Conservation (phyloP, 345 rosid genomes). For the Salix caprea region DNA sequence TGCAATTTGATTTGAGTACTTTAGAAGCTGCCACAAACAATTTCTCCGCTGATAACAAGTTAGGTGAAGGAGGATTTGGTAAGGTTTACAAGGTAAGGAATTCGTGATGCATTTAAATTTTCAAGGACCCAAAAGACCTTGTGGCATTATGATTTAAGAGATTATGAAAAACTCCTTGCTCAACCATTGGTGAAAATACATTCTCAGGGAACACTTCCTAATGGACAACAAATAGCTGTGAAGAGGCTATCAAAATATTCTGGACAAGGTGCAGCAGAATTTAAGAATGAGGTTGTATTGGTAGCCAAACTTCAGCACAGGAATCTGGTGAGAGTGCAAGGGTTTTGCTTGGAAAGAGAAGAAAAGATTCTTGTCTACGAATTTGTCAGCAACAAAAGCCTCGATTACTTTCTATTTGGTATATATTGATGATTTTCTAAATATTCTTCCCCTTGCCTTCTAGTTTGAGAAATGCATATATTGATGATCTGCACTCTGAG, state of each 20-base stretch:
- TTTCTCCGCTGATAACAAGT: constrained; percentile 48
- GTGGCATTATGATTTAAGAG: not conserved
- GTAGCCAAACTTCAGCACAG: constrained; percentile 48
- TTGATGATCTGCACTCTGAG: too few relatives aligned
- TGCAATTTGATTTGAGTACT: constrained; percentile 36
- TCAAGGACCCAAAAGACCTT: not conserved
- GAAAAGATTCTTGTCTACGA: constrained; percentile 48
- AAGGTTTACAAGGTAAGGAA: constrained; percentile 52
- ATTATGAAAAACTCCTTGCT: too few relatives aligned
- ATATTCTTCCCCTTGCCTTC: not conserved
- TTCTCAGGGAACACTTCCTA: constrained; percentile 35
- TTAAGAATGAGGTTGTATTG: constrained; percentile 43
- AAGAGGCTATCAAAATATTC: constrained; percentile 43
- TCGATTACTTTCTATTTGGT: too few relatives aligned
- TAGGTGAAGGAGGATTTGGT: constrained; percentile 75
- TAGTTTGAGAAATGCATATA: not conserved
- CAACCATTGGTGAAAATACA: not conserved
- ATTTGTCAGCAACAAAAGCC: too few relatives aligned
- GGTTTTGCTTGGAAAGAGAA: constrained; percentile 41
- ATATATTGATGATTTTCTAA: not conserved
- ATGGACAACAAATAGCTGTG: constrained; percentile 41
- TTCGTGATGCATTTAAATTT: not conserved
- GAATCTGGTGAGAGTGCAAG: constrained; percentile 42
- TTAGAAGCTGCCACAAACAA: constrained; percentile 44
- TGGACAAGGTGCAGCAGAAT: constrained; percentile 40